Conservation (phyloP, 441 rosid genomes). For the Metrosideros polymorpha region DNA sequence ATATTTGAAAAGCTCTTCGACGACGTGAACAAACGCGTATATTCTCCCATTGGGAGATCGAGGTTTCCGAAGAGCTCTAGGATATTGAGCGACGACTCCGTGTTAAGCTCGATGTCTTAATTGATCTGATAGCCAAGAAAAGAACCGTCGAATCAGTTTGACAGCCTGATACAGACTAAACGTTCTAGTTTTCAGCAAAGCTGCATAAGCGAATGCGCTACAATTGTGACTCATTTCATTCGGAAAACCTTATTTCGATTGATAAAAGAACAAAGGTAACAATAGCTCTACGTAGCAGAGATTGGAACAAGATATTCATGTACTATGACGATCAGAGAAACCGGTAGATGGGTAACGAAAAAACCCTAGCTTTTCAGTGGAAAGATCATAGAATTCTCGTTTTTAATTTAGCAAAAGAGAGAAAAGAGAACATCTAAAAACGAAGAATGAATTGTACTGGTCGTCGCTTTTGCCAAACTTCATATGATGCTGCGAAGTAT, state of each 20-base stretch:
- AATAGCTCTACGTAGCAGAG: neutral
- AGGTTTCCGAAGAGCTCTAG: neutral
- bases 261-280: neutral
- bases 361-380: neutral
- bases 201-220: neutral
- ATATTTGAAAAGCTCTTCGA: too few species aligned
- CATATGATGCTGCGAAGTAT: neutral
- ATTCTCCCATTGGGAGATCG: neutral
- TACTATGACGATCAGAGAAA: neutral
- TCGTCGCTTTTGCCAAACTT: neutral
- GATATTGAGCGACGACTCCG: neutral
- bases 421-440: neutral
- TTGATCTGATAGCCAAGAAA: neutral
- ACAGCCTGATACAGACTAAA: neutral
- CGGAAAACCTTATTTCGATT: neutral
- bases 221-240: neutral
- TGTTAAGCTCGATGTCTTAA: neutral
- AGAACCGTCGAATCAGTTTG: neutral
- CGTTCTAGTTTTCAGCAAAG: neutral
- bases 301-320: neutral
- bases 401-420: neutral
- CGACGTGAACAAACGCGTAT: neutral
- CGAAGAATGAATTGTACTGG: neutral
- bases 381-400: neutral
- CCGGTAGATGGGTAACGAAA: neutral